phyloP scores from a whole-genome alignment of 306 rosid species.

The Trifolium dubium region DNA sequence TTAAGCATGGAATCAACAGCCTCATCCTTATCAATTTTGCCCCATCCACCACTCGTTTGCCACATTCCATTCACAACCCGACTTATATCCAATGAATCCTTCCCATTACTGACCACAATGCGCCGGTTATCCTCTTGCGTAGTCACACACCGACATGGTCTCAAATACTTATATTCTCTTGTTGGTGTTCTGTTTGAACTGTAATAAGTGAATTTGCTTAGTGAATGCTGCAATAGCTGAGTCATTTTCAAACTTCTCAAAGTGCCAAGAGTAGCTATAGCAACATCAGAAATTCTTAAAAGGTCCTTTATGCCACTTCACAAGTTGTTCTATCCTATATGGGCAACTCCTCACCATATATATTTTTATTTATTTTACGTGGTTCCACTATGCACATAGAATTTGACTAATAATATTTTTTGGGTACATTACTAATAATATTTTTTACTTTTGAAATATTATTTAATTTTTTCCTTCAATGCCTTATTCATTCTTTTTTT shows the following conservation, averaged over 20 bases:
- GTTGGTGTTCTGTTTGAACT: slow-evolving; percentile 31
- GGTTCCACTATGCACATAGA: neutral
- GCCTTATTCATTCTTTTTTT: too few relatives aligned
- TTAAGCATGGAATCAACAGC: slow-evolving; percentile 80
- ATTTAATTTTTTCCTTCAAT: too few relatives aligned
- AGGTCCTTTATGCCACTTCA: slow-evolving; percentile 1
- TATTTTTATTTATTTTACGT: slow-evolving; percentile 40
- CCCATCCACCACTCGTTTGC: slow-evolving; percentile 92
- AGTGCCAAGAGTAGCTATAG: slow-evolving; percentile 9
- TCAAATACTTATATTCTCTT: slow-evolving; percentile 38
- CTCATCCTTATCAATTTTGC: slow-evolving; percentile 65
- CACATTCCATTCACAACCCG: slow-evolving; percentile 89
- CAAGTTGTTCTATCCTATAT: slow-evolving; percentile 35
- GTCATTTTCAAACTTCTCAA: slow-evolving; percentile 52
- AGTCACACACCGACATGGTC: slow-evolving; percentile 50
- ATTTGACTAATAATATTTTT: too few relatives aligned
- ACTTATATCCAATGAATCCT: slow-evolving; percentile 70
- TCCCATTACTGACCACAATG: slow-evolving; percentile 59
- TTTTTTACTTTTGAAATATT: too few relatives aligned
- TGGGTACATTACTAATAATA: too few relatives aligned
- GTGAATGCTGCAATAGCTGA: slow-evolving; percentile 47
- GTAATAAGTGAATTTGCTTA: slow-evolving; percentile 46
- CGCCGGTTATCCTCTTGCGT: slow-evolving; percentile 55
- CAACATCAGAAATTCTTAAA: neutral
- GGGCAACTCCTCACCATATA: slow-evolving; percentile 39